Percentiles rank a stretch among this genome's conserved stretches.
Conservation (phyloP, 768 basidiomycete genomes). For the Boletus edulis region DNA sequence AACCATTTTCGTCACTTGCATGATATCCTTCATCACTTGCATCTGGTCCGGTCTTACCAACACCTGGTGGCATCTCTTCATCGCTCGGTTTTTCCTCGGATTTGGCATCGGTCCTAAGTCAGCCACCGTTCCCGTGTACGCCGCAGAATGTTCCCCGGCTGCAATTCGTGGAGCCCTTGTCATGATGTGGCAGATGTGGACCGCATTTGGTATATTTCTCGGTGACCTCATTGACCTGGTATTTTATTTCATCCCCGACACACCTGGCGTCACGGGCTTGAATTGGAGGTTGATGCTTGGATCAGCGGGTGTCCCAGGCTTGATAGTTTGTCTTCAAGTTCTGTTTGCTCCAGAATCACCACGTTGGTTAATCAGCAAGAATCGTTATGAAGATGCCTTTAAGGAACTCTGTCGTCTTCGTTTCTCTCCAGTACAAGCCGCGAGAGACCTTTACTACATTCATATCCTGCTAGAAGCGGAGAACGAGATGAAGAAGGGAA, state of each 20-base stretch:
- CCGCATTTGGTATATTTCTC: slow-evolving; percentile 80
- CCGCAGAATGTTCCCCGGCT: slow-evolving; percentile 78
- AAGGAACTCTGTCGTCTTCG: slow-evolving; percentile 65
- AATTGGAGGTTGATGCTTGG: slow-evolving; percentile 84
- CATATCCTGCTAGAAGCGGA: slow-evolving; percentile 70
- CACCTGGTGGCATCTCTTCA: slow-evolving; percentile 57
- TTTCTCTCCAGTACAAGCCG: slow-evolving; percentile 69
- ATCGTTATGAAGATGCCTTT: slow-evolving; percentile 67
- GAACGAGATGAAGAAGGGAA: slow-evolving; percentile 50
- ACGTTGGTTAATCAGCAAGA: slow-evolving; percentile 83
- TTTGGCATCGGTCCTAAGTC: slow-evolving; percentile 52
- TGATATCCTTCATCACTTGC: slow-evolving; percentile 52
- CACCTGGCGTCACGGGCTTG: slow-evolving; percentile 50
- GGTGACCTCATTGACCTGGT: slow-evolving; percentile 67
- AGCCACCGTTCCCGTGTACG: slow-evolving; percentile 61
- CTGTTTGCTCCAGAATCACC: slow-evolving; percentile 66
- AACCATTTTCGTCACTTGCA: slow-evolving; percentile 56
- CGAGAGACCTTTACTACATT: slow-evolving; percentile 79
- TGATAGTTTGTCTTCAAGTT: slow-evolving; percentile 43
- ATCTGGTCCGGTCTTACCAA: slow-evolving; percentile 57
- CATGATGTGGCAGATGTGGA: slow-evolving; percentile 95
- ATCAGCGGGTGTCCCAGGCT: slow-evolving; percentile 60
- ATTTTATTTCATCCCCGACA: slow-evolving; percentile 52
- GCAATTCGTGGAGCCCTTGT: slow-evolving; percentile 84
- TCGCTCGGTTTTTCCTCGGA: slow-evolving; percentile 52